Conservation (phyloP, 495 filamentous ascomycete genomes). For the Hypoxylon intermedium region DNA sequence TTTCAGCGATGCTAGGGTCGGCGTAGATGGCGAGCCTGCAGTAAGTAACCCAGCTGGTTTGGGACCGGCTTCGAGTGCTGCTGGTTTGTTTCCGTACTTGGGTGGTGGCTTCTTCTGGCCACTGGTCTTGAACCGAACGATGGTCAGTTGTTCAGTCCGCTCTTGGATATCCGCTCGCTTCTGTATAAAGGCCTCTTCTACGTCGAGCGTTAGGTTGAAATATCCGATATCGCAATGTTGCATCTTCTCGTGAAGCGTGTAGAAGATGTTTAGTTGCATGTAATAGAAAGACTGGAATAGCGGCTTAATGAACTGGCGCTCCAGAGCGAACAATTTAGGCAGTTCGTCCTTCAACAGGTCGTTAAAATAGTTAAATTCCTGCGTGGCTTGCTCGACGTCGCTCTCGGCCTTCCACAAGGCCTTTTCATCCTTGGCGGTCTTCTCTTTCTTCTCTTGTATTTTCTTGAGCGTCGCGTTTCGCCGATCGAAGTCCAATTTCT, state of each 20-base stretch:
- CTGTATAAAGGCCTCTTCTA: constrained; percentile 86
- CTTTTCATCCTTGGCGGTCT: constrained; percentile 95
- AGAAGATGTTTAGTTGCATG: constrained; percentile 99
- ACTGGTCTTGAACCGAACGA: constrained; percentile 87
- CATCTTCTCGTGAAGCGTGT: constrained; percentile 98
- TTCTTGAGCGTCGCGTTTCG: constrained; percentile 85
- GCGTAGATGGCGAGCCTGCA: constrained; percentile 43
- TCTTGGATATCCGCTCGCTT: constrained; percentile 90
- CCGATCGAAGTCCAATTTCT: constrained; percentile 95
- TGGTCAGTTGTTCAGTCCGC: constrained; percentile 77
- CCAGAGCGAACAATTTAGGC: constrained; percentile 89
- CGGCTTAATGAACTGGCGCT: constrained; percentile 94
- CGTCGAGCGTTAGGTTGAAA: constrained; percentile 87
- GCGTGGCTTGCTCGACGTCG: constrained; percentile 88
- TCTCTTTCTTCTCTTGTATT: constrained; percentile 96
- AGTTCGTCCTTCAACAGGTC: constrained; percentile 94
- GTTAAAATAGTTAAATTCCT: constrained; percentile 97
- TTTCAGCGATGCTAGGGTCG: constrained; percentile 29
- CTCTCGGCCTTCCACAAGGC: constrained; percentile 94
- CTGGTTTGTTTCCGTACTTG: constrained; percentile 59
- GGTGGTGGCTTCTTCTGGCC: constrained; percentile 64
- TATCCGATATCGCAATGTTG: constrained; percentile 95
- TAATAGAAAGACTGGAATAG: constrained; percentile 99
- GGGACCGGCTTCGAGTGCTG: constrained; percentile 48
- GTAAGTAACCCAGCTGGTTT: constrained; percentile 52